Conservation (phyloP, 2,329 filamentous ascomycete species). For the Alternaria infectoria region DNA sequence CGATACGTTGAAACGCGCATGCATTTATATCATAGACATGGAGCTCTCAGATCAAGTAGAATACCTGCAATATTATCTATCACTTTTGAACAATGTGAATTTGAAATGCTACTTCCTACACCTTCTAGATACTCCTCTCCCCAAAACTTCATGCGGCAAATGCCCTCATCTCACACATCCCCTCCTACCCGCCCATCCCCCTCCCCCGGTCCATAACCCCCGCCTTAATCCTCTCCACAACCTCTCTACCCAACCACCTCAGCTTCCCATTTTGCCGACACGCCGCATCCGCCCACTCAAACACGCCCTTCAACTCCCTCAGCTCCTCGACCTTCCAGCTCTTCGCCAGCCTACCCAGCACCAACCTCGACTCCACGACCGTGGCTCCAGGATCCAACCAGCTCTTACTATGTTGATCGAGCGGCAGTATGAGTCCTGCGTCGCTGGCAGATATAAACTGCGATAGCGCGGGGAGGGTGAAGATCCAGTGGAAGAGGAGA, state of each 20-base stretch:
- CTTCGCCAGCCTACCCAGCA: conserved; percentile 58
- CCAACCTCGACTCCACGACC: conserved; percentile 74
- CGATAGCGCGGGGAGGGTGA: conserved; percentile 64
- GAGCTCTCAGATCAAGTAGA: background rate
- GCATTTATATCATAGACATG: background rate
- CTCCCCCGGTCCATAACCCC: conserved; percentile 53
- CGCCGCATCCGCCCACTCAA: conserved; percentile 67
- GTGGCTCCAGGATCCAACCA: conserved; percentile 63
- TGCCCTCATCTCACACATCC: background rate
- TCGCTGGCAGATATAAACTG: conserved; percentile 63
- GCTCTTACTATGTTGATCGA: conserved; percentile 52
- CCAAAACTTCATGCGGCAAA: background rate
- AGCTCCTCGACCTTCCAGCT: conserved; percentile 57
- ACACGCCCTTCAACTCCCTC: conserved; percentile 68
- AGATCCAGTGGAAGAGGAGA: conserved; percentile 75
- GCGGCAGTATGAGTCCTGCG: conserved; percentile 52
- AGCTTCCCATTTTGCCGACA: conserved; percentile 45
- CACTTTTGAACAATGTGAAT: background rate
- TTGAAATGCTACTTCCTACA: background rate
- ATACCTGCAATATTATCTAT: background rate
- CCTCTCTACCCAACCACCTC: conserved; percentile 63
- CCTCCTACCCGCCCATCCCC: conserved; percentile 15
- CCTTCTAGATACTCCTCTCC: background rate
- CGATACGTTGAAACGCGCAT: background rate
- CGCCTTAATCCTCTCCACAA: conserved; percentile 62